Percentiles rank a stretch among this genome's conserved stretches.
Conservation (phyloP, 331 rosid species). For the Cydonia oblonga region DNA sequence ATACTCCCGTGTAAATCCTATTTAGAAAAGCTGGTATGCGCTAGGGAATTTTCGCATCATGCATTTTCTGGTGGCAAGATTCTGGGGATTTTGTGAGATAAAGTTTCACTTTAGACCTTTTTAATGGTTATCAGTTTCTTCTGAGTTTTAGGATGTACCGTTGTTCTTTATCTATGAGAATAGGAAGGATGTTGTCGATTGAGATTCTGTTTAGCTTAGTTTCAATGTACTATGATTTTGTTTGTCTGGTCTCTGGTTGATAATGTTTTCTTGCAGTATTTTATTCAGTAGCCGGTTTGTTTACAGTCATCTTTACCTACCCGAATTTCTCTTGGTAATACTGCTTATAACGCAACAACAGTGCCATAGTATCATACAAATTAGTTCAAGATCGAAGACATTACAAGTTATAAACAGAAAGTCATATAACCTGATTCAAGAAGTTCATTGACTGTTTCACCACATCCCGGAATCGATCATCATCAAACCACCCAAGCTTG, state of each 20-base stretch:
- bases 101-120: background rate
- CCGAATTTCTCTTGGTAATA: background rate
- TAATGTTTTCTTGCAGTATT: background rate
- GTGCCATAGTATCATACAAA: background rate
- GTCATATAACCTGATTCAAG: conserved; percentile 66
- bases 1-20: background rate
- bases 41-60: background rate
- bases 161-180: background rate
- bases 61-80: background rate
- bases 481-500: conserved; percentile 93
- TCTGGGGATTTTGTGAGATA: background rate
- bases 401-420: background rate
- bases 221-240: background rate
- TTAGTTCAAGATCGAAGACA: background rate
- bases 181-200: background rate
- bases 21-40: background rate
- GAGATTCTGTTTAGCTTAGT: background rate
- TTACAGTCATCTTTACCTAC: background rate
- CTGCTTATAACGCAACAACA: background rate
- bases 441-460: conserved; percentile 74
- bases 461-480: conserved; percentile 72
- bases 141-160: background rate
- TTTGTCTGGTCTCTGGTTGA: background rate
- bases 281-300: background rate
- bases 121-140: background rate